Evolutionary conservation across 805 yeast genomes (phyloP), one percentile per base, ranked within the genome.

Genomic region (Cephaloascus albidus): DNA sequence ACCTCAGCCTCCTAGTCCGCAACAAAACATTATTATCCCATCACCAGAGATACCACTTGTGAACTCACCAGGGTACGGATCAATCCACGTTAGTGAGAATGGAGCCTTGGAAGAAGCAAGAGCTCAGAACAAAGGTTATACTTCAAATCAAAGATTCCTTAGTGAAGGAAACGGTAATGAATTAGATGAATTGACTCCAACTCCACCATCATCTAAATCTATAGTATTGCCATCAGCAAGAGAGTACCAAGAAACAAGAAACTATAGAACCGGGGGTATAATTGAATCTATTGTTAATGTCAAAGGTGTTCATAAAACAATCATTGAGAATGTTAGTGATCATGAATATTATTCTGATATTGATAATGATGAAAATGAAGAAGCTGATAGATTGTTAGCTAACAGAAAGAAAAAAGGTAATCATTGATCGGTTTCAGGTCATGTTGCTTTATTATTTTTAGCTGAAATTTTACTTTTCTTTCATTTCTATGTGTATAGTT

Each of bases 271-370:
- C 10, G 79, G 79, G 15, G 81, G 90, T 6, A 79, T 87, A 39
- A 73, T 85, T 40, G 96, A 87, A 60, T 78, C 85, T 33, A 81
- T 87, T 15, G 78, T 87, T n/a, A 83, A 81, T 38, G 83, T 83
- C 20, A 79, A 81, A 53, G 96, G 96, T 39, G 84, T 85, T 17
- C 79, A 78, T 50, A 87, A 87, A 65, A 86, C 94, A 3, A 84
- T 87, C 44, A 86, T 87, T 50, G 90, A 83, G 49, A 81, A 77
- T 39, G 69, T 72, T 4, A 58, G 74, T 45, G 72, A 64, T 40
- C 63, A 66, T 33, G 77, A 74, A 18, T 63, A 58, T 32, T 58
- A 51, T 8, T 38, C 40, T 15, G 47, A 40, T 4, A 51, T 36
- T 18, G 33, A 14, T 6, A 18, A 23, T 23, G 28, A 23, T 23